Conservation (phyloP, 2,329 filamentous ascomycete genomes). For the Pestalotiopsis sp. region DNA sequence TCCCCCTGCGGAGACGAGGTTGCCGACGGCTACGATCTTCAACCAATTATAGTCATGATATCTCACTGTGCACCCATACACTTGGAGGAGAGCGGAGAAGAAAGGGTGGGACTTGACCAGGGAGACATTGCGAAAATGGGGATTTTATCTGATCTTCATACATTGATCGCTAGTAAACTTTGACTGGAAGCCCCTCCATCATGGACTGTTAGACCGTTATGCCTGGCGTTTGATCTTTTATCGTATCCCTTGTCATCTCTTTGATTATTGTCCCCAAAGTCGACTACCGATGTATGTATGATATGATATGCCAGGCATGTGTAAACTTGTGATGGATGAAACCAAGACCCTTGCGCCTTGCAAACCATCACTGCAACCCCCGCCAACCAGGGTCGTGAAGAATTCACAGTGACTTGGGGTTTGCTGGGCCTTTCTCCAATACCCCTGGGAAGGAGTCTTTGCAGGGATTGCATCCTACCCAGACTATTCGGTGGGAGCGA, state of each 20-base stretch:
- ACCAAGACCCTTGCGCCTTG: background rate
- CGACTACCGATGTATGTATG: background rate
- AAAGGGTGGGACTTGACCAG: background rate
- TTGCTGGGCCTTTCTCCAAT: background rate
- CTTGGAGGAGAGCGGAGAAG: background rate
- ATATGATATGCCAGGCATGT: background rate
- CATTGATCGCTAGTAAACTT: background rate
- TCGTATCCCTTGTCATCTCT: background rate
- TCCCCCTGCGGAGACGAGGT: background rate
- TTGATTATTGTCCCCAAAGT: background rate
- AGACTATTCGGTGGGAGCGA: too few species aligned
- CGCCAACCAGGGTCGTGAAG: background rate
- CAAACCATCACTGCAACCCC: background rate
- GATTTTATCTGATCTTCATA: background rate
- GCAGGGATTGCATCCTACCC: too few species aligned
- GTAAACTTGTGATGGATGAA: background rate
- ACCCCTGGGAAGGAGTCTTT: background rate
- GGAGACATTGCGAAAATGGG: background rate
- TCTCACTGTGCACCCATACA: background rate
- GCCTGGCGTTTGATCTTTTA: background rate
- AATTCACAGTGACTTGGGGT: background rate
- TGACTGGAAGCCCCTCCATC: background rate
- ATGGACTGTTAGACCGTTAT: background rate
- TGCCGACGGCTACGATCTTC: background rate
- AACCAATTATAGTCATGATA: background rate